These are phyloP conservation scores for Suhomyces panamericanus DNA, from an alignment of 1,139 yeast genomes.

Conservation along the genomic window DNA sequence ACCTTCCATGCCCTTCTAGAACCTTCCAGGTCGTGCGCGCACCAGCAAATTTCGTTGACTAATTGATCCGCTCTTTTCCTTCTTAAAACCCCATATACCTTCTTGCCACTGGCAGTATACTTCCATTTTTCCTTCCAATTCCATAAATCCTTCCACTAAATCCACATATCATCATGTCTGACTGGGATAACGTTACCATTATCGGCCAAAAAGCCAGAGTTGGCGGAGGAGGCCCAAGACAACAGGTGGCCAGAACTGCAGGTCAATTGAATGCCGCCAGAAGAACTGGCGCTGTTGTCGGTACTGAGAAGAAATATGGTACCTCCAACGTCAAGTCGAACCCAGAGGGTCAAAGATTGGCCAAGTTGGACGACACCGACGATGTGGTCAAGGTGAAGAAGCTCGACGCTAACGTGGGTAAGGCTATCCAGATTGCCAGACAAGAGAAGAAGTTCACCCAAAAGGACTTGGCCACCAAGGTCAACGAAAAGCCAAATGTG, in stretches of 20 bases:
- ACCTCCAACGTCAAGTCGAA: constrained; percentile 63
- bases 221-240: constrained; percentile 88
- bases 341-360: constrained; percentile 92
- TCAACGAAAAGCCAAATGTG: constrained; percentile 94
- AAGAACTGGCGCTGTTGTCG: constrained; percentile 83
- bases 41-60: constrained; percentile 1
- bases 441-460: constrained; percentile 88
- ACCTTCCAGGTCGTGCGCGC: constrained; percentile 2
- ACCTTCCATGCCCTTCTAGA: not conserved
- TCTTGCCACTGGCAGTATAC: not conserved
- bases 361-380: constrained; percentile 90
- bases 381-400: constrained; percentile 94
- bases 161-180: constrained; percentile 41
- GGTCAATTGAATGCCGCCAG: constrained; percentile 90
- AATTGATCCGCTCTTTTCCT: not conserved
- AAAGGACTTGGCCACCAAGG: constrained; percentile 92
- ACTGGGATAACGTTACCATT: constrained; percentile 88
- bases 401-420: constrained; percentile 80
- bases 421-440: constrained; percentile 82
- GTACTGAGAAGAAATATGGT: constrained; percentile 91
- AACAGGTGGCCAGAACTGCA: constrained; percentile 74
- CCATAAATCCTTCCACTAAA: not conserved
- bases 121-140: not conserved
- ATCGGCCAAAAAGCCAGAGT: constrained; percentile 88
- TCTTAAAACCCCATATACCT: not conserved